phyloP scores from a whole-genome alignment of 1,139 yeast species.

The Geotrichum australiense region DNA sequence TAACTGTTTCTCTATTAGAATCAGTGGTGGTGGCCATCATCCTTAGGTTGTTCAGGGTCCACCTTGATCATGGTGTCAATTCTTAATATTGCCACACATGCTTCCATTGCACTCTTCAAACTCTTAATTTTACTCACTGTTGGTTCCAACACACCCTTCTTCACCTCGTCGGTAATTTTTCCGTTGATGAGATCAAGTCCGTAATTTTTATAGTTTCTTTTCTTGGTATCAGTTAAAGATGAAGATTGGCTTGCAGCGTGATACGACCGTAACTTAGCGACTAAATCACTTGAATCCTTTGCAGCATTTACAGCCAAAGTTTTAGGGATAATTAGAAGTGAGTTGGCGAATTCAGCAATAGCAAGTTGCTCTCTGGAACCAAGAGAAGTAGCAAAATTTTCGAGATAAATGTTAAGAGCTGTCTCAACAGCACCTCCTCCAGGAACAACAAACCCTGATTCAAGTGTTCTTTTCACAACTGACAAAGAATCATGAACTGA shows the following conservation, averaged over 20 bases:
- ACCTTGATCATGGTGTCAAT: constrained; percentile 98
- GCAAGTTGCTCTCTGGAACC: constrained; percentile 98
- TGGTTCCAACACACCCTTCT: constrained; percentile 90
- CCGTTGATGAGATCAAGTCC: constrained; percentile 92
- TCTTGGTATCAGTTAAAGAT: constrained; percentile 69
- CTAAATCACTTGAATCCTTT: constrained; percentile 89
- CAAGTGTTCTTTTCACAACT: constrained; percentile 93
- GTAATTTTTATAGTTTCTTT: constrained; percentile 78
- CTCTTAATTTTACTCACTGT: constrained; percentile 88
- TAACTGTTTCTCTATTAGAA: not conserved
- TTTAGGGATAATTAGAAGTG: constrained; percentile 88
- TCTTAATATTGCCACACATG: constrained; percentile 94
- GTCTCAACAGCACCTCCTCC: constrained; percentile 99
- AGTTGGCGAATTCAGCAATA: constrained; percentile 93
- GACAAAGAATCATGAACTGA: constrained; percentile 90
- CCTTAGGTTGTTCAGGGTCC: constrained; percentile 90
- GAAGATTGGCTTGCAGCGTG: constrained; percentile 95
- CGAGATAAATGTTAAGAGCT: constrained; percentile 89
- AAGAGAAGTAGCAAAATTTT: constrained; percentile 94
- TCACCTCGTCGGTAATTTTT: constrained; percentile 78
- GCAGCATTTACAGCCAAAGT: constrained; percentile 97
- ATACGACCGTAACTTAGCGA: constrained; percentile 90
- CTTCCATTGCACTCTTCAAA: constrained; percentile 92
- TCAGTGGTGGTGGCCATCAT: constrained; percentile 52
- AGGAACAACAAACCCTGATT: constrained; percentile 90